Conservation (phyloP, 768 basidiomycete species). For the Lactarius hengduanensis region DNA sequence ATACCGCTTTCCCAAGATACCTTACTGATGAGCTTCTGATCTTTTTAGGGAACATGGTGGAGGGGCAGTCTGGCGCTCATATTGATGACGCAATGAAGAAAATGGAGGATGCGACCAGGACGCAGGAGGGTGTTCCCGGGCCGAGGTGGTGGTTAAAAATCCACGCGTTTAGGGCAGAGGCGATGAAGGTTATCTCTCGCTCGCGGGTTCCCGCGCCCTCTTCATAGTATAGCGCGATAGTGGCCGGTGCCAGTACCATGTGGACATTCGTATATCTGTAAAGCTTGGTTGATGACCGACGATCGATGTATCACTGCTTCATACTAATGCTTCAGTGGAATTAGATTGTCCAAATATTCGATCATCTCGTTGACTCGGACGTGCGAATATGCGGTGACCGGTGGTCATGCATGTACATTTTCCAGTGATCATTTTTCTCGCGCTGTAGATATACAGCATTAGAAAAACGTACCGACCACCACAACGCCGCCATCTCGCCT, state of each 20-base stretch:
- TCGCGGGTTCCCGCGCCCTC: not conserved
- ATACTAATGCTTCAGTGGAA: not conserved
- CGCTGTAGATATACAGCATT: too few relatives aligned
- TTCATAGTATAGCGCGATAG: not conserved
- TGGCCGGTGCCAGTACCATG: not conserved
- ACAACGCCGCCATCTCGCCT: not conserved
- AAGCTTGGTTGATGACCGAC: too few relatives aligned
- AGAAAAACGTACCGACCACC: not conserved
- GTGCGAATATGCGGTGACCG: too few relatives aligned
- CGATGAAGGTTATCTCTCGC: not conserved
- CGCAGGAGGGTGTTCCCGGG: not conserved
- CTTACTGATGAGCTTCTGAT: slow-evolving; percentile 4
- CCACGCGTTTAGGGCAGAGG: not conserved
- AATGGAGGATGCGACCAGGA: not conserved
- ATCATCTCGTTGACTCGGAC: not conserved
- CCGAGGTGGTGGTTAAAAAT: not conserved
- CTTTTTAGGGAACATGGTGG: slow-evolving; percentile 4
- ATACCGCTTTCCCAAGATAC: not conserved
- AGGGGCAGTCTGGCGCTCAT: not conserved
- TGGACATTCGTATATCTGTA: not conserved
- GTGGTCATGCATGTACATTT: too few relatives aligned
- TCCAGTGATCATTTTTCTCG: too few relatives aligned
- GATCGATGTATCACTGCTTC: too few relatives aligned
- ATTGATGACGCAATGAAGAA: not conserved
- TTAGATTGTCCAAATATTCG: not conserved